Percentiles rank a stretch among this genome's conserved stretches.
These are phyloP conservation scores for Picochlorum sp. DNA, from an alignment of 139 green algal genomes.

Conservation along the genomic window DNA sequence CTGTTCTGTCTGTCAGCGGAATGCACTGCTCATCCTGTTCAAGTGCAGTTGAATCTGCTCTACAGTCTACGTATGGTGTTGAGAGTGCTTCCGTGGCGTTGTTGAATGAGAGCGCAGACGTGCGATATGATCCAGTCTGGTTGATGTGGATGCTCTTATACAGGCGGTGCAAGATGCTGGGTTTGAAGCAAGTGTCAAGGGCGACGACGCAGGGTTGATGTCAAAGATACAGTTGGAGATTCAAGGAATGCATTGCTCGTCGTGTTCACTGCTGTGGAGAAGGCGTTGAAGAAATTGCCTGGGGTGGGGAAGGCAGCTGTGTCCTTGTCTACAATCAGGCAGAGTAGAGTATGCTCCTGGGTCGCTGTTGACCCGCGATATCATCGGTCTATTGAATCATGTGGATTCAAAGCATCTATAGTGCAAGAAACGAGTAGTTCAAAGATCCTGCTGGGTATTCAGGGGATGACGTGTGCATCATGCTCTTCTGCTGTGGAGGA, in stretches of 20 bases:
- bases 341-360: constrained; percentile 19
- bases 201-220: not conserved
- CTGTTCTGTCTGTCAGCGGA: constrained; percentile 47
- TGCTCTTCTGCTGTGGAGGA: constrained; percentile 25
- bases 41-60: constrained; percentile 64
- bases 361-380: constrained; percentile 7
- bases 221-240: constrained; percentile 22
- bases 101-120: constrained; percentile 59
- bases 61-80: constrained; percentile 55
- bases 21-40: constrained; percentile 88
- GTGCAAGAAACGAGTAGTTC: constrained; percentile 10
- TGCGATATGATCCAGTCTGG: constrained; percentile 12
- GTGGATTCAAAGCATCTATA: constrained; percentile 49
- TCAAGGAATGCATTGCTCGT: constrained; percentile 67
- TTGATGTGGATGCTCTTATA: constrained; percentile 32
- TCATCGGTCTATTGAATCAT: constrained; percentile 55
- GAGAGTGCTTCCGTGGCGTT: constrained; percentile 51
- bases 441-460: constrained; percentile 27
- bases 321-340: constrained; percentile 33
- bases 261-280: constrained; percentile 55
- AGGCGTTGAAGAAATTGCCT: constrained; percentile 22
- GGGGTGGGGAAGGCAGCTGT: constrained; percentile 45
- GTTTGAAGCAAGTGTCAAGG: constrained; percentile 53
- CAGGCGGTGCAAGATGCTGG: constrained; percentile 64
- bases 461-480: constrained; percentile 29